Base-by-base conservation (phyloP, 768 basidiomycete genomes). In the Phaeotremella fagi region DNA sequence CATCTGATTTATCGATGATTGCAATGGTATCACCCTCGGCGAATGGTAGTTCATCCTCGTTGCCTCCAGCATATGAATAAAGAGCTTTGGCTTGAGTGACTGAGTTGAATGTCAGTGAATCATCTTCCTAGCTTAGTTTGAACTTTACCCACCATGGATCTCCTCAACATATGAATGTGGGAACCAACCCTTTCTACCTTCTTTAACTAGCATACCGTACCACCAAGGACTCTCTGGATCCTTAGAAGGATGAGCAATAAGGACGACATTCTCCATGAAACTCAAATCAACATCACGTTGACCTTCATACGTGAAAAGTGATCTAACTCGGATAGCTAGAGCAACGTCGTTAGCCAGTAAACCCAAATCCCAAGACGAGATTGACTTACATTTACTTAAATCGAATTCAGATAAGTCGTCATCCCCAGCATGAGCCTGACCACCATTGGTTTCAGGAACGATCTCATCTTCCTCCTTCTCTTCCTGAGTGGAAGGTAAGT, bases 201-300 rank as follows among this genome's bases (percentile, higher is more conserved):
- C 81, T 50, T 78, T 82, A 27, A 84, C 75, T 15, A 81, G 71
- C 3, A 79, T 86, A 24, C 90, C 91, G 69, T 87, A 88, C 88
- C 90, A 94, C 95, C 95, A 98, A 57, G 90, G 88, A 33, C 86
- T 83, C 18, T 80, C 83, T 27, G 83, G 78, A 48, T 77, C 78
- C 73, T 88, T 94, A 16, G 91, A 88, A 0, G 91, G 90, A 73
- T 94, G 82, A 11, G 87, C 90, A 28, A 78, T 74, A 12, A 98
- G 76, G 45, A 91, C 79, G 23, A 84, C 66, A 71, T 97, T 90
- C 67, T 87, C 84, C 23, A 74, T 80, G 75, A 99, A 97, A 18
- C 80, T 81, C 41, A 98, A 79, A 75, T 99, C 95, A 61, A 92
- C 91, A 7, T 82, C 78, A 9, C 92, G 83, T 57, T 92, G 89